Percentiles rank a stretch among this genome's conserved stretches.
phyloP scores from a whole-genome alignment of 495 filamentous ascomycete species.

The Mytilinidion resinicola region DNA sequence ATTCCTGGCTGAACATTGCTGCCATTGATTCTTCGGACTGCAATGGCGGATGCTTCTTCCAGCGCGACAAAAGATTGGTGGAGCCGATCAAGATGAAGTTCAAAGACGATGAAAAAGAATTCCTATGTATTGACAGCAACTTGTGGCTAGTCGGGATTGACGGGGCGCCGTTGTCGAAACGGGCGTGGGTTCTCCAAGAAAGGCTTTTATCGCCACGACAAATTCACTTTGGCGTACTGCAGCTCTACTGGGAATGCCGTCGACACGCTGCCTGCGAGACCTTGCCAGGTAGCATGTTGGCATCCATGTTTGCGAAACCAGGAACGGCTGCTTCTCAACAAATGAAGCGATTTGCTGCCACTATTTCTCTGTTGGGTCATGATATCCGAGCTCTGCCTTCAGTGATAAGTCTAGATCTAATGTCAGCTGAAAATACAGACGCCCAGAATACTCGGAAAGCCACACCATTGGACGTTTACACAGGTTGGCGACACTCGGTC shows the following conservation, averaged over 20 bases:
- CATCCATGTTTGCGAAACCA: neutral
- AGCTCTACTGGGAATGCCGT: neutral
- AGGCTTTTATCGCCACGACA: neutral
- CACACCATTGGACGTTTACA: neutral
- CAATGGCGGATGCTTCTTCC: neutral
- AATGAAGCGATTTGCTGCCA: neutral
- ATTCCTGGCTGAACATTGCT: constrained; percentile 1
- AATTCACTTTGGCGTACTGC: neutral
- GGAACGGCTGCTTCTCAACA: neutral
- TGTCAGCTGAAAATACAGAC: neutral
- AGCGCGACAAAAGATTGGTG: neutral
- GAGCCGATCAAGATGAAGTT: neutral
- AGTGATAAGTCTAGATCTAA: neutral
- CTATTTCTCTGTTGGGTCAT: neutral
- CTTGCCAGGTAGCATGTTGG: neutral
- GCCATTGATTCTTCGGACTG: neutral
- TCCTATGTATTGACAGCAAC: neutral
- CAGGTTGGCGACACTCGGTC: neutral
- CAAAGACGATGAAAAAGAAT: neutral
- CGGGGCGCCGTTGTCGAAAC: neutral
- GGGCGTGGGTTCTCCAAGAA: neutral
- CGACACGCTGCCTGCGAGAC: neutral
- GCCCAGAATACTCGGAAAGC: neutral
- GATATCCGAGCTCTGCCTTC: neutral
- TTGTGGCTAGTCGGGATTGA: neutral